A percentile compares a stretch with the other conserved stretches of the same genome.
These are phyloP conservation scores for Acacia melanoxylon DNA, from an alignment of 306 rosid genomes.

Conservation along the genomic window DNA sequence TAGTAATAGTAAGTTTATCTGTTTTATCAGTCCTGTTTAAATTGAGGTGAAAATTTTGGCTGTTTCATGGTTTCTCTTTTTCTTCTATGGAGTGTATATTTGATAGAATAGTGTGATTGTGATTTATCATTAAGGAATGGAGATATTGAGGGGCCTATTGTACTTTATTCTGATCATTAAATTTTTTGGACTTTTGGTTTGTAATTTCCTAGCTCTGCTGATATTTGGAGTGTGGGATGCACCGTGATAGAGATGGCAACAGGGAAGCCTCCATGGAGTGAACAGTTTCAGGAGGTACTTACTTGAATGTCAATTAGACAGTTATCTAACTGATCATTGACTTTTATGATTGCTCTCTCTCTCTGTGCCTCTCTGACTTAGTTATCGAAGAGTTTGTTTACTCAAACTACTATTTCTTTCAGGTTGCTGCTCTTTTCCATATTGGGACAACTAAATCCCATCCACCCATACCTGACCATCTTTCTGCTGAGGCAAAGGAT, in stretches of 20 bases:
- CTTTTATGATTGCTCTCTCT: conserved; percentile 7
- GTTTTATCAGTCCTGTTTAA: neutral
- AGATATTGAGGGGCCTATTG: conserved; percentile 4
- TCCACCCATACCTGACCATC: conserved; percentile 95
- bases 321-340: conserved; percentile 20
- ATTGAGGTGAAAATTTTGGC: neutral
- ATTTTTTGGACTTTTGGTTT: neutral
- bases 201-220: conserved; percentile 74
- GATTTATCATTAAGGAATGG: conserved; percentile 2
- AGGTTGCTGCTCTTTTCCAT: conserved; percentile 91
- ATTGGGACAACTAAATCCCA: conserved; percentile 91
- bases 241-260: conserved; percentile 98
- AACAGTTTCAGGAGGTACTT: conserved; percentile 88
- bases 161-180: conserved; percentile 21
- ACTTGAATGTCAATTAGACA: conserved; percentile 26
- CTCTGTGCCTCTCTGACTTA: neutral
- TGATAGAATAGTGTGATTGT: conserved; percentile 1
- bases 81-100: neutral
- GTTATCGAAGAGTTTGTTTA: conserved; percentile 9
- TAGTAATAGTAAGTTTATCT: neutral
- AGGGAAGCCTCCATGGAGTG: conserved; percentile 99
- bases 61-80: conserved; percentile 1
- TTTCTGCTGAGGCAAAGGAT: conserved; percentile 82
- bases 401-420: conserved; percentile 41
- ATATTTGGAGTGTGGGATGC: conserved; percentile 98